Conservation (phyloP, 2,329 filamentous ascomycete genomes). For the Ustulina deusta region DNA sequence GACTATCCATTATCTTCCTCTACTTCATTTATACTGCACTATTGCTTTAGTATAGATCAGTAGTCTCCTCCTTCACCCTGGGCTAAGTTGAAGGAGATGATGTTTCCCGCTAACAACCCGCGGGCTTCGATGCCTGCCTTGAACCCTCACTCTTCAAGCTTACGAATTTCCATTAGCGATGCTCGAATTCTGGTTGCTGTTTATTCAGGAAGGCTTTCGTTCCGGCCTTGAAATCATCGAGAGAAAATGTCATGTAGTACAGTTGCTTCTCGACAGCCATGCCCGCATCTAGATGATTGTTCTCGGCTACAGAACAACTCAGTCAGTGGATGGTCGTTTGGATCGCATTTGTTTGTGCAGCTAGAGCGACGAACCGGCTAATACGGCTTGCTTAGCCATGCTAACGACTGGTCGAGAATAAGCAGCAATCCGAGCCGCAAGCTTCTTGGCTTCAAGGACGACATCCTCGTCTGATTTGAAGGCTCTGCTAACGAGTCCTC, state of each 20-base stretch:
- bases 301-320: conserved; percentile 53
- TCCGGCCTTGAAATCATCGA: conserved; percentile 56
- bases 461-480: conserved; percentile 52
- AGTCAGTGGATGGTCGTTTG: conserved; percentile 30
- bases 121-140: background rate
- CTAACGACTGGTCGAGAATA: conserved; percentile 56
- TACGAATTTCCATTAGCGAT: conserved; percentile 24
- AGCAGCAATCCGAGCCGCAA: conserved; percentile 56
- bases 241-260: conserved; percentile 55
- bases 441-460: conserved; percentile 53
- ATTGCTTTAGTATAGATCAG: background rate
- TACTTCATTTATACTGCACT: background rate
- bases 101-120: background rate
- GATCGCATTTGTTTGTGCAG: background rate
- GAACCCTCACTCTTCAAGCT: background rate
- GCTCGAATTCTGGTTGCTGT: conserved; percentile 45
- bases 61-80: background rate
- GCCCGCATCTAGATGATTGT: conserved; percentile 56
- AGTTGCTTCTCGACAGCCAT: conserved; percentile 53
- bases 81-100: background rate
- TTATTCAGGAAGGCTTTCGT: conserved; percentile 58
- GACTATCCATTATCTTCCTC: background rate
- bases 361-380: conserved; percentile 38
- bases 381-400: conserved; percentile 59
- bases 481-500: conserved; percentile 55